phyloP scores from a whole-genome alignment of 2,329 filamentous ascomycete species.

The Aspergillus proliferans region DNA sequence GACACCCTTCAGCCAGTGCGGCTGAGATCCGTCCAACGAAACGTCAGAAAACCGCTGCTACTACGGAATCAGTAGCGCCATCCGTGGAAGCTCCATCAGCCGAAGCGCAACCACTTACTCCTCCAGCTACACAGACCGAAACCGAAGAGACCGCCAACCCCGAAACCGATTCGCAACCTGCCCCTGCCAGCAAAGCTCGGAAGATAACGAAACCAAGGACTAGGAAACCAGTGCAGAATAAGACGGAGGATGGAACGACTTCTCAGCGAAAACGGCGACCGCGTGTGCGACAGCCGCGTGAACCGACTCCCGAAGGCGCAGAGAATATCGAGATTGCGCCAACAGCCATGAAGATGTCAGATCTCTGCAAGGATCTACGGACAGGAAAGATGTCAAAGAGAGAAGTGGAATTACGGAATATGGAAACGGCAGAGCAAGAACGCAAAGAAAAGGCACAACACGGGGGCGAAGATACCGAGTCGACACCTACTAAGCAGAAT shows the following conservation, averaged over 20 bases:
- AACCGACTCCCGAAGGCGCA: slow-evolving; percentile 43
- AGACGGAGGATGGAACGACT: slow-evolving; percentile 16
- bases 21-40: slow-evolving; percentile 23
- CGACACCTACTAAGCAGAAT: slow-evolving; percentile 21
- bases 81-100: not conserved
- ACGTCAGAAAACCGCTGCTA: slow-evolving; percentile 16
- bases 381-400: slow-evolving; percentile 52
- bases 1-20: slow-evolving; percentile 4
- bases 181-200: slow-evolving; percentile 11
- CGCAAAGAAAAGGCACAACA: slow-evolving; percentile 35
- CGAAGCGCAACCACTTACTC: slow-evolving; percentile 11
- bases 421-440: slow-evolving; percentile 51
- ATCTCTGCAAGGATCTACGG: slow-evolving; percentile 49
- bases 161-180: not conserved
- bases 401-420: slow-evolving; percentile 51
- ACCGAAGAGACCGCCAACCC: slow-evolving; percentile 15
- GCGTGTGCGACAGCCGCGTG: slow-evolving; percentile 30
- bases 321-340: slow-evolving; percentile 49
- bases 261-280: slow-evolving; percentile 17
- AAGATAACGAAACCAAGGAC: slow-evolving; percentile 17
- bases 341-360: slow-evolving; percentile 51
- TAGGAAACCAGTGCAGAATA: slow-evolving; percentile 20
- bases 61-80: slow-evolving; percentile 1
- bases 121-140: slow-evolving; percentile 22
- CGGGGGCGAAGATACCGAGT: slow-evolving; percentile 18